phyloP scores from a whole-genome alignment of 306 rosid genomes.

The Dryas drummondii region DNA sequence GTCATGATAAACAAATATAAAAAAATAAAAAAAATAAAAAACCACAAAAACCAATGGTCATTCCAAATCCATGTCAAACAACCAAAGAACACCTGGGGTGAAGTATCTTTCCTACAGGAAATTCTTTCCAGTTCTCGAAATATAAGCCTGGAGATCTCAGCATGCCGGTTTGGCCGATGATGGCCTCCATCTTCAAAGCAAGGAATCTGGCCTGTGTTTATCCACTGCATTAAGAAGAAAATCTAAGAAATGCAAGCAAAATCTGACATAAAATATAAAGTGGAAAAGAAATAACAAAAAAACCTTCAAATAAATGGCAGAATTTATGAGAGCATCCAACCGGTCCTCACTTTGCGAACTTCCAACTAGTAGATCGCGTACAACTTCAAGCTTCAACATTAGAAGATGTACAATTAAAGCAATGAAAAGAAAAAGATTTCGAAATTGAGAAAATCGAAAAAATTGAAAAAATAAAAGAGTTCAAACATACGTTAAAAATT shows the following conservation, averaged over 20 bases:
- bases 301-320: slow-evolving; percentile 95
- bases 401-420: slow-evolving; percentile 7
- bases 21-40: background rate
- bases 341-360: slow-evolving; percentile 50
- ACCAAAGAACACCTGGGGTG: slow-evolving; percentile 65
- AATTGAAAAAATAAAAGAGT: background rate
- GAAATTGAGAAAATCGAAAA: background rate
- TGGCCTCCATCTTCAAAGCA: slow-evolving; percentile 99
- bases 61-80: slow-evolving; percentile 22
- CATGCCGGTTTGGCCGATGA: slow-evolving; percentile 93
- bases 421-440: background rate
- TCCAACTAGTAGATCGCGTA: slow-evolving; percentile 57
- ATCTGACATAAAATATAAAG: slow-evolving; percentile 7
- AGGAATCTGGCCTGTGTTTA: slow-evolving; percentile 95
- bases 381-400: slow-evolving; percentile 79
- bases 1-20: background rate
- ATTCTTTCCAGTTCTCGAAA: slow-evolving; percentile 78
- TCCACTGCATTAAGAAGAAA: slow-evolving; percentile 74
- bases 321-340: slow-evolving; percentile 75
- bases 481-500: background rate
- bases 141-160: slow-evolving; percentile 93
- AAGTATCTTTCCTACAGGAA: slow-evolving; percentile 58
- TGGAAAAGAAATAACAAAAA: slow-evolving; percentile 13
- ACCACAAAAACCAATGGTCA: slow-evolving; percentile 4
- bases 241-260: slow-evolving; percentile 26